Evolutionary conservation across 2,329 filamentous ascomycete species (phyloP), one percentile per base, ranked within the genome.

Genomic region (Aphanoascus verrucosus): DNA sequence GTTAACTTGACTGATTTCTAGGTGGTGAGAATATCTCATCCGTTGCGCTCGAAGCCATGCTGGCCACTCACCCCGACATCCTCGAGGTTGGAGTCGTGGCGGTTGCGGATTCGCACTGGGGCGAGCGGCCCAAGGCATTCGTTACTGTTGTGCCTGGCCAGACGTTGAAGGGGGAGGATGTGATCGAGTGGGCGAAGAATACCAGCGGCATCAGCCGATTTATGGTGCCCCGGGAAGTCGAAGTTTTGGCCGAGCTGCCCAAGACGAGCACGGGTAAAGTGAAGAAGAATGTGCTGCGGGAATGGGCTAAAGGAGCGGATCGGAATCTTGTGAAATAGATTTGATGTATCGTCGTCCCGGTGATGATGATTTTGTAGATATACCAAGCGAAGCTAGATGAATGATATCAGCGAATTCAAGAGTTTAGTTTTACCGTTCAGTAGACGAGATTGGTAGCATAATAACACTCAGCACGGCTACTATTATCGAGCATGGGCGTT

Each of bases 241-340:
- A 94, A 68, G 74, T 97, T 42, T 81, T 98, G n/a, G 60, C 73
- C 5, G 90, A 96, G 68, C 74, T 98, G 59, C 93, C 93, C 8
- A 98, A 98, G 79, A 98, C 93, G 28, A 93, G 86, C 68, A 98
- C 93, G 0, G 93, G 93, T 2, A 98, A 98, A 77, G 78, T 97
- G 56, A 84, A 88, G 78, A 98, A 98, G 81, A 97, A 95, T 63
- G 81, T 94, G 5, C 69, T 98, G 53, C 75, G 93, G 56, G 85
- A 88, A 61, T 95, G 90, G 91, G 86, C 86, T 1, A 87, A 80
- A 65, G 78, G 78, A 40, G 69, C 65, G 12, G 66, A 70, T 56
- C 60, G 62, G 52, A 65, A 52, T 55, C 31, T 56, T 40, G 53
- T 51, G 40, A 52, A 55, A 45, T 56, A 53, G 49, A 31, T 1